These are phyloP conservation scores for Dryadomyces sulphureus DNA, from an alignment of 2,329 filamentous ascomycete species.

Conservation along the genomic window DNA sequence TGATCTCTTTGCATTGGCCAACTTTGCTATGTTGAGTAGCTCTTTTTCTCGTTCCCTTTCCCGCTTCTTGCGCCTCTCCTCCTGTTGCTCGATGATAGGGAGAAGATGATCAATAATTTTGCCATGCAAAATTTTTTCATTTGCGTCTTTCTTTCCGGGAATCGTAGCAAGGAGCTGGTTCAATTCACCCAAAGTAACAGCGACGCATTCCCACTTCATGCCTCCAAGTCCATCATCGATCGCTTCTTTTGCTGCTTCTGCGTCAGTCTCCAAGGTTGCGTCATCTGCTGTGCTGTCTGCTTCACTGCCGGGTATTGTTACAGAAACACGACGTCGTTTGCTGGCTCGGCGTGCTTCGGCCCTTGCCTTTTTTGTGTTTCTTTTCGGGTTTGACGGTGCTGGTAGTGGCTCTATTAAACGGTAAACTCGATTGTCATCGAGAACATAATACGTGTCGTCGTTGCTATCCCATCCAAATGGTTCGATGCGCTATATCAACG, in stretches of 20 bases:
- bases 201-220: constrained; percentile 83
- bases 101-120: constrained; percentile 65
- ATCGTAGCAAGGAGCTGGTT: constrained; percentile 55
- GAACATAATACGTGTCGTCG: constrained; percentile 74
- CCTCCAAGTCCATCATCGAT: constrained; percentile 53
- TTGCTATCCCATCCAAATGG: constrained; percentile 79
- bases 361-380: constrained; percentile 51
- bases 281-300: constrained; percentile 23
- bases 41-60: constrained; percentile 59
- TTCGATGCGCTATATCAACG: constrained; percentile 47
- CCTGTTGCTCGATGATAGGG: constrained; percentile 69
- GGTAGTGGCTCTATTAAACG: constrained; percentile 60
- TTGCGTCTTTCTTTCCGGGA: constrained; percentile 61
- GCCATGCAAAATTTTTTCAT: constrained; percentile 65
- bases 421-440: constrained; percentile 91
- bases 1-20: constrained; percentile 89
- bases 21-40: constrained; percentile 63
- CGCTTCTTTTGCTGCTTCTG: constrained; percentile 16
- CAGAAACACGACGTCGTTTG: constrained; percentile 52
- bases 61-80: constrained; percentile 59
- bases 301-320: constrained; percentile 21
- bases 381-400: constrained; percentile 43
- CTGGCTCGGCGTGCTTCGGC: constrained; percentile 51
- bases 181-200: constrained; percentile 67
- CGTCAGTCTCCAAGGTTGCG: constrained; percentile 9